A percentile compares a stretch with the other conserved stretches of the same genome.
These are phyloP conservation scores for Calonectria naviculata DNA, from an alignment of 2,329 filamentous ascomycete genomes.

Conservation along the genomic window DNA sequence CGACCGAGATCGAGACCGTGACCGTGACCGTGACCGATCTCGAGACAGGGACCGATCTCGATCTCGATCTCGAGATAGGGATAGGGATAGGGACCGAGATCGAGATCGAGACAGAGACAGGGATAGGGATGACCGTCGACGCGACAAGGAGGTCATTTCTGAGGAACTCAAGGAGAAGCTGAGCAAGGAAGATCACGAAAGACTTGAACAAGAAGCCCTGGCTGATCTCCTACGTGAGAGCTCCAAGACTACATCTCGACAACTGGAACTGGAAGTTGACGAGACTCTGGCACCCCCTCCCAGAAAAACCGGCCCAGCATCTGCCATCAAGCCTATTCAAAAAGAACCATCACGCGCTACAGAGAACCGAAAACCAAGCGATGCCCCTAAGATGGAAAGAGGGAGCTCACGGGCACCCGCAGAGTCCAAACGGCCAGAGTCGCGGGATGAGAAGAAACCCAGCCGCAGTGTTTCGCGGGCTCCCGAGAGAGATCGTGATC, in stretches of 20 bases:
- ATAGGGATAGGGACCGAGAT: constrained; percentile 37
- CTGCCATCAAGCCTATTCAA: constrained; percentile 68
- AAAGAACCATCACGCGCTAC: constrained; percentile 56
- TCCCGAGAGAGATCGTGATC: constrained; percentile 39
- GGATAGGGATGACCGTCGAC: constrained; percentile 45
- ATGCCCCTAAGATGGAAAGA: constrained; percentile 48
- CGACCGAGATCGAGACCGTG: constrained; percentile 39
- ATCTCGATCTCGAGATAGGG: constrained; percentile 24
- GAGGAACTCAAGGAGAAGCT: constrained; percentile 64
- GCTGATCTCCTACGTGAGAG: constrained; percentile 70
- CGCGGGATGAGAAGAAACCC: constrained; percentile 44
- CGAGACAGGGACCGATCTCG: constrained; percentile 33
- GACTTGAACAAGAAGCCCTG: constrained; percentile 68
- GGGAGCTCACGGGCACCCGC: constrained; percentile 46
- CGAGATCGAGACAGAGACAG: constrained; percentile 39
- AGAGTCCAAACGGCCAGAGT: constrained; percentile 38
- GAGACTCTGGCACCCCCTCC: constrained; percentile 67
- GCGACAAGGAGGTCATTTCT: constrained; percentile 51
- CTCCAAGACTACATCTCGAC: constrained; percentile 59
- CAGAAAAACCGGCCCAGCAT: constrained; percentile 62
- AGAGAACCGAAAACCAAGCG: constrained; percentile 53
- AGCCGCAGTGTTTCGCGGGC: constrained; percentile 48
- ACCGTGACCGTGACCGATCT: not conserved
- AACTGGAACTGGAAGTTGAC: constrained; percentile 68
- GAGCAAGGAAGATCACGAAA: constrained; percentile 67